Conservation (phyloP, 176 grass and related monocot species). For the Ampelocalamus luodianensis region DNA sequence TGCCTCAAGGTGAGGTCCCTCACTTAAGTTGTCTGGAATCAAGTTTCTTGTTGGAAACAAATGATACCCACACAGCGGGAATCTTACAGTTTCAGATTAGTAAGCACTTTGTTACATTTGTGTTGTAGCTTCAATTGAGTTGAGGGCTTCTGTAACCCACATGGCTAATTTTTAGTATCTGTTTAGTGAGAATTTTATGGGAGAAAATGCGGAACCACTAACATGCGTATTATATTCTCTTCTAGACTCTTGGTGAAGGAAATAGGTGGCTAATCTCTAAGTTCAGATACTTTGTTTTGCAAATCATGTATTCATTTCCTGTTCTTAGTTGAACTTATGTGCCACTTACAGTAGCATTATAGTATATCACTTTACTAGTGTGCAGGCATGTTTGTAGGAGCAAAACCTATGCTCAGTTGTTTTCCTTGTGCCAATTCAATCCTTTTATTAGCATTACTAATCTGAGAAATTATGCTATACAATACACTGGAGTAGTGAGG, state of each 20-base stretch:
- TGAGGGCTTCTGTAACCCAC: too few species aligned
- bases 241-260: too few species aligned
- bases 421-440: not conserved
- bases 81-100: not conserved
- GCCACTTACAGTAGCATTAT: not conserved
- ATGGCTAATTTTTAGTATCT: too few species aligned
- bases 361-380: not conserved
- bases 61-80: not conserved
- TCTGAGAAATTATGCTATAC: not conserved
- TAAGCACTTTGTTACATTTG: not conserved
- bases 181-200: too few species aligned
- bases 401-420: not conserved
- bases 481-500: not conserved
- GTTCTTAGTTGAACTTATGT: not conserved
- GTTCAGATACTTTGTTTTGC: not conserved
- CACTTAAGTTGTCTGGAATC: not conserved
- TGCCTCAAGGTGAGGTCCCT: not conserved
- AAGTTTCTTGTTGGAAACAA: conserved; percentile 22
- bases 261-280: too few species aligned
- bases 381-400: not conserved
- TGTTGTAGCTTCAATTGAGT: too few species aligned
- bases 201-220: too few species aligned
- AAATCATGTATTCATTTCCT: not conserved
- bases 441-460: not conserved
- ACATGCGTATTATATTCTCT: too few species aligned